Evolutionary conservation across 1,284 basidiomycete genomes (phyloP), one percentile per base, ranked within the genome.

Genomic region (Pascua sp.): DNA sequence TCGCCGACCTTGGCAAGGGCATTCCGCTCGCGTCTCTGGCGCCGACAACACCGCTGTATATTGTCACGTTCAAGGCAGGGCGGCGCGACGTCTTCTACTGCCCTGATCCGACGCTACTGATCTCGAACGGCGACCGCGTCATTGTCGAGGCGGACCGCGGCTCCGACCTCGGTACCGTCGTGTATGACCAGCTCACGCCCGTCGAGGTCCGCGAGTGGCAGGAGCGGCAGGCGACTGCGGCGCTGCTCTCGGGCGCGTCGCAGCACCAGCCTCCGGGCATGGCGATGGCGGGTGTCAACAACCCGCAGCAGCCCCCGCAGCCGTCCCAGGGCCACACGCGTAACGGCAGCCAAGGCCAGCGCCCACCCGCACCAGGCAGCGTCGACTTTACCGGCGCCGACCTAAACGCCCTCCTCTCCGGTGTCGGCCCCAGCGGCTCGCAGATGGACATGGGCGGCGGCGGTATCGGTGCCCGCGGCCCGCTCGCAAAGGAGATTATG

Each of bases 51-150:
- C 90, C 89, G n/a, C 82, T 98, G 7, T 98, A 86, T 81, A 94
- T 98, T 68, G 90, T 98, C 67, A 90, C 96, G 71, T 98, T 98
- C 82, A 98, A 98, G 79, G 92, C 92, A 0, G 91, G 91, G 0
- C 85, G 95, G 36, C 94, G 92, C 60, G 95, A 98, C 75, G 79
- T 98, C 39, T 96, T 92, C 77, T 98, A 95, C 77, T 83, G 87
- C 65, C 86, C 85, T 3, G 87, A 91, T 67, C 79, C 84, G 16
- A 74, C 79, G 9, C 71, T 79, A 51, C 77, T 75, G 8, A 79
- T 79, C 56, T 76, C 80, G 38, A 83, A 89, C 64, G 94, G 91
- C 4, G 95, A 98, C 72, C 79, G 94, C 45, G 95, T 98, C 55
- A 92, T 98, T 63, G 95, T 98, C 15, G 95, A 79, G 77, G 95